A percentile compares a stretch with the other conserved stretches of the same genome.
Conservation (phyloP, 2,329 filamentous ascomycete species). For the Cylindrodendrum hubeiense region DNA sequence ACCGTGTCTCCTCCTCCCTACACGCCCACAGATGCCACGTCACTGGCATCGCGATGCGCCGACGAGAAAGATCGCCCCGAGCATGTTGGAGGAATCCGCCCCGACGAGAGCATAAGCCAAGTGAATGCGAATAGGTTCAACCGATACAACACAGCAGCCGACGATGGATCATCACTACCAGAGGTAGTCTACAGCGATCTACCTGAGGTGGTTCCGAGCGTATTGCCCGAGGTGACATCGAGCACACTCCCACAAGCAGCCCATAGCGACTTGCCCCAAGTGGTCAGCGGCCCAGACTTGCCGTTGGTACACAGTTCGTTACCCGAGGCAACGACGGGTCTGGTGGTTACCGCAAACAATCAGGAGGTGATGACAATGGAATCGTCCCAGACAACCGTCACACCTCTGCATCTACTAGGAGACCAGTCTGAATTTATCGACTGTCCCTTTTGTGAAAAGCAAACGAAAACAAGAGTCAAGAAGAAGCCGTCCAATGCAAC, state of each 20-base stretch:
- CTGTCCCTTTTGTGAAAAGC: constrained; percentile 23
- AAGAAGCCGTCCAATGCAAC: constrained; percentile 28
- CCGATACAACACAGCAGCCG: not conserved
- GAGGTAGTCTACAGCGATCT: not conserved
- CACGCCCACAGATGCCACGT: constrained; percentile 3
- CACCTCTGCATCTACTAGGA: constrained; percentile 25
- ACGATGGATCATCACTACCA: not conserved
- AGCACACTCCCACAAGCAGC: not conserved
- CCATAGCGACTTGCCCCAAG: not conserved
- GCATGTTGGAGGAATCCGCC: not conserved
- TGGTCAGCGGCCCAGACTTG: not conserved
- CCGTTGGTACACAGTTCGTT: not conserved
- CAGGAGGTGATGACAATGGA: constrained; percentile 7
- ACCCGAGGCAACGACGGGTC: not conserved
- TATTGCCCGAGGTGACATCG: constrained; percentile 6
- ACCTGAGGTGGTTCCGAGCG: not conserved
- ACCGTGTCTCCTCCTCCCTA: constrained; percentile 19
- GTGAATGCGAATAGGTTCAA: not conserved
- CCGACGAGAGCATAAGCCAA: not conserved
- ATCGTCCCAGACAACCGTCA: constrained; percentile 1
- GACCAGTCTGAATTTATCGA: constrained; percentile 26
- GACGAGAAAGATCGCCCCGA: not conserved
- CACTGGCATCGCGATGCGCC: not conserved
- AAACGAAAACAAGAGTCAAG: constrained; percentile 16
- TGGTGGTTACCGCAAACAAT: not conserved